A percentile compares a stretch with the other conserved stretches of the same genome.
phyloP scores from a whole-genome alignment of 495 filamentous ascomycete species.

The Neurospora discreta region DNA sequence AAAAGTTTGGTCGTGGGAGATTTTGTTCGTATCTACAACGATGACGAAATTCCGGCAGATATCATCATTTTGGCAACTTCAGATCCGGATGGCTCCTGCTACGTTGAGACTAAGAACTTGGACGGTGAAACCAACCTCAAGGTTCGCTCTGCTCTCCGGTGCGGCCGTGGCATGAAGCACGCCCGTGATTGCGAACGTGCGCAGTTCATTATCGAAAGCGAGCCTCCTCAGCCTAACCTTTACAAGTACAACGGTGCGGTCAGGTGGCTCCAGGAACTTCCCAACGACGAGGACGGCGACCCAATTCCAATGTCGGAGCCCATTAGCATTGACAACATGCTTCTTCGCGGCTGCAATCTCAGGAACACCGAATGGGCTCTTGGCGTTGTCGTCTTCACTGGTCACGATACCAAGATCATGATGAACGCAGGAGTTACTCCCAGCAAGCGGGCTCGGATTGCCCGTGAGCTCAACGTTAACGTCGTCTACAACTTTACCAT shows the following conservation, averaged over 20 bases:
- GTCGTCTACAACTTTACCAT: conserved; percentile 95
- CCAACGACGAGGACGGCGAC: conserved; percentile 43
- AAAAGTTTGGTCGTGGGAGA: conserved; percentile 94
- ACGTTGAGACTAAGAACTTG: conserved; percentile 95
- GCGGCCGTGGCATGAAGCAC: conserved; percentile 73
- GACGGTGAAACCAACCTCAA: conserved; percentile 98
- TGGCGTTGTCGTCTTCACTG: conserved; percentile 93
- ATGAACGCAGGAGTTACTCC: conserved; percentile 97
- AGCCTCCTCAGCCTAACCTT: conserved; percentile 82
- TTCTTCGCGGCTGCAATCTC: conserved; percentile 85
- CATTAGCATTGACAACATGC: conserved; percentile 85
- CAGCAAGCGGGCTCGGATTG: conserved; percentile 82
- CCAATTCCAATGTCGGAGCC: conserved; percentile 79
- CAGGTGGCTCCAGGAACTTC: conserved; percentile 70
- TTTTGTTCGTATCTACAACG: conserved; percentile 92
- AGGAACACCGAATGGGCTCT: conserved; percentile 96
- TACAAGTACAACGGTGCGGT: conserved; percentile 88
- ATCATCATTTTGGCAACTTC: conserved; percentile 93
- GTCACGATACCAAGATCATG: conserved; percentile 98
- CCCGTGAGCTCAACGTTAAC: conserved; percentile 90
- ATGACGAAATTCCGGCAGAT: conserved; percentile 92
- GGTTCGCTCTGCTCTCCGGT: conserved; percentile 81
- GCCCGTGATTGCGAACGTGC: conserved; percentile 83
- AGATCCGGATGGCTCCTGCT: conserved; percentile 88
- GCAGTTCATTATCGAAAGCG: conserved; percentile 82